Conservation (phyloP, 352 stramenopile species). For the Pythium phragmiticola region DNA sequence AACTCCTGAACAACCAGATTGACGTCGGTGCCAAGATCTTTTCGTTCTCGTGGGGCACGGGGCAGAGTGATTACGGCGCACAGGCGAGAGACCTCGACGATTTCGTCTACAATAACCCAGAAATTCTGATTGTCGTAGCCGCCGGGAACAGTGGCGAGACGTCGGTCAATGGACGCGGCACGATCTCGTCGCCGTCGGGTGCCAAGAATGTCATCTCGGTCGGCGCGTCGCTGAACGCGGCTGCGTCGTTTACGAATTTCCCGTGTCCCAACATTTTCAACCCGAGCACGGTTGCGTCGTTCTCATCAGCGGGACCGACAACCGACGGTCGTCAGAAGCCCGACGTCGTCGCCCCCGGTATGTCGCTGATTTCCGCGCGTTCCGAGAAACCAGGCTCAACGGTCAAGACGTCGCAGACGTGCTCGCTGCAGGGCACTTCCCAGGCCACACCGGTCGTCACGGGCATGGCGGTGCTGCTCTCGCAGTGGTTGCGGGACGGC, state of each 20-base stretch:
- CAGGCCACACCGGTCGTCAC: constrained; percentile 77
- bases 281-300: constrained; percentile 72
- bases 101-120: constrained; percentile 85
- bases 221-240: constrained; percentile 68
- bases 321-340: constrained; percentile 85
- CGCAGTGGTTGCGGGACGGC: constrained; percentile 75
- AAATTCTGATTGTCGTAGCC: constrained; percentile 84
- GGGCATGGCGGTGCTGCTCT: constrained; percentile 68
- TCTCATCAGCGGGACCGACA: constrained; percentile 81
- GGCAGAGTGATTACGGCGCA: constrained; percentile 71
- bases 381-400: constrained; percentile 56
- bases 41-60: constrained; percentile 83
- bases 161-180: constrained; percentile 43
- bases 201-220: constrained; percentile 87
- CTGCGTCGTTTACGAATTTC: constrained; percentile 45
- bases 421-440: constrained; percentile 74
- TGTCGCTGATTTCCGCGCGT: constrained; percentile 74
- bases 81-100: constrained; percentile 76
- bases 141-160: constrained; percentile 89
- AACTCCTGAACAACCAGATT: constrained; percentile 70
- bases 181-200: constrained; percentile 77
- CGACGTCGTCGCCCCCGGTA: constrained; percentile 84
- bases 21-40: constrained; percentile 73
- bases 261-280: constrained; percentile 69
- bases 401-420: constrained; percentile 52